A percentile compares a stretch with the other conserved stretches of the same genome.
These are phyloP conservation scores for Cyanidiococcus yangmingshanensis DNA, from an alignment of 23 red algal genomes.

Conservation along the genomic window DNA sequence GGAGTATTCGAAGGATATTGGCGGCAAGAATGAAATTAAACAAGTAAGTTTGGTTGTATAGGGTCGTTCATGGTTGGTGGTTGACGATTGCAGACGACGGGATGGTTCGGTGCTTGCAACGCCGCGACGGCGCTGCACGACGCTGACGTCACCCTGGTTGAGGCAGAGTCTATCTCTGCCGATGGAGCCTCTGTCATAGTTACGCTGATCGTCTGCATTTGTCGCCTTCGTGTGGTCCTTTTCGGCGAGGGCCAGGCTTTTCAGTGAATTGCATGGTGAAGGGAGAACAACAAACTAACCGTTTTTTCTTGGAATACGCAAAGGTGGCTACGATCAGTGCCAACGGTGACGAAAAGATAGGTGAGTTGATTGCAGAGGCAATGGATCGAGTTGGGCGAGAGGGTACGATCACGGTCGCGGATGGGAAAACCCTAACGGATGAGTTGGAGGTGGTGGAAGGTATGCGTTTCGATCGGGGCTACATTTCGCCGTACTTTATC, in stretches of 20 bases:
- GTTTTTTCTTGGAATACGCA: not conserved
- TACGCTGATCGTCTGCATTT: slow-evolving; percentile 85
- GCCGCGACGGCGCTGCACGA: too few relatives aligned
- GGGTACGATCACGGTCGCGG: slow-evolving; percentile 94
- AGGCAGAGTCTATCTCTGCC: too few relatives aligned
- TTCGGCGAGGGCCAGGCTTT: too few relatives aligned
- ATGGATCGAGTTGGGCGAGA: slow-evolving; percentile 95
- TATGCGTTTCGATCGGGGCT: slow-evolving; percentile 93
- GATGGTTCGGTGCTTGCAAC: too few relatives aligned
- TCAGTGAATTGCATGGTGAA: too few relatives aligned
- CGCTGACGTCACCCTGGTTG: too few relatives aligned
- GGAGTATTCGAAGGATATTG: slow-evolving; percentile 62
- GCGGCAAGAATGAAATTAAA: slow-evolving; percentile 81
- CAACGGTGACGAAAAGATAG: slow-evolving; percentile 77
- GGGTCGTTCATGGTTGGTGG: too few relatives aligned
- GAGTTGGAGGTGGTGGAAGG: slow-evolving; percentile 97
- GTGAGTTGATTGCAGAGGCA: slow-evolving; percentile 77
- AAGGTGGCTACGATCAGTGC: slow-evolving; percentile 96
- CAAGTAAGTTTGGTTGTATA: slow-evolving; percentile 84
- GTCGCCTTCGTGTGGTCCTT: too few relatives aligned
- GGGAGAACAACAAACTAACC: not conserved
- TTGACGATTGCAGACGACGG: too few relatives aligned
- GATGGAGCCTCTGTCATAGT: slow-evolving; percentile 61
- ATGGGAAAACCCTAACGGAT: slow-evolving; percentile 83
- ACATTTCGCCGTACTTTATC: slow-evolving; percentile 95